Percentiles rank a stretch among this genome's conserved stretches.
phyloP scores from a whole-genome alignment of 305 asterid species.

The Solanum hybrid region DNA sequence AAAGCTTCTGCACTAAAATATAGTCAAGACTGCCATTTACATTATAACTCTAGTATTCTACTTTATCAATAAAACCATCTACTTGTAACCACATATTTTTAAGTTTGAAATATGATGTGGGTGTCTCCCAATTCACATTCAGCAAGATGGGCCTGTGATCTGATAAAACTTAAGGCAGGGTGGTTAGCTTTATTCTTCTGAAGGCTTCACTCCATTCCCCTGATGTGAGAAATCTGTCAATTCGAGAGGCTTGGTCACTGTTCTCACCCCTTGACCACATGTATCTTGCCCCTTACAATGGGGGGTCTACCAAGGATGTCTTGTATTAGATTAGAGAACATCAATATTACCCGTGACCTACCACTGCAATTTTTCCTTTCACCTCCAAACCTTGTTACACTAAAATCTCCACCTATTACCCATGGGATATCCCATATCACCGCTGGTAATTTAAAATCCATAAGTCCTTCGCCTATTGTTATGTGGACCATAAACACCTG shows the following conservation, averaged over 20 bases:
- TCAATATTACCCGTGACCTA: not conserved
- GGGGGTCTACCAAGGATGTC: not conserved
- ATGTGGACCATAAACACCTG: not conserved
- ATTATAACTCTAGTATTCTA: not conserved
- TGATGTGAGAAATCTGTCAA: not conserved
- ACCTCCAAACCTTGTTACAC: not conserved
- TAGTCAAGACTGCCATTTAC: not conserved
- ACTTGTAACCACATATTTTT: not conserved
- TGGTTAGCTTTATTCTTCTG: not conserved
- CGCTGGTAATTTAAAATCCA: not conserved
- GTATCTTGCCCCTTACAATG: not conserved
- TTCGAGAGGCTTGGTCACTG: not conserved
- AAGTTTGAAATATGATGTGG: not conserved
- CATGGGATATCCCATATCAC: not conserved
- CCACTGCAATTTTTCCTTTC: not conserved
- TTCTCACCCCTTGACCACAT: not conserved
- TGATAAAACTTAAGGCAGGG: not conserved
- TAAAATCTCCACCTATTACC: not conserved
- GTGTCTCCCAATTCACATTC: not conserved
- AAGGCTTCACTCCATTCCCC: not conserved
- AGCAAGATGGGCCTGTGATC: not conserved
- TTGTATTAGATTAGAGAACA: not conserved
- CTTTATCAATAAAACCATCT: not conserved
- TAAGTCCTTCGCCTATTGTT: not conserved
- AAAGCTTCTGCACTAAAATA: not conserved